Conservation (phyloP, 306 rosid species). For the Quercus aquifolioides region DNA sequence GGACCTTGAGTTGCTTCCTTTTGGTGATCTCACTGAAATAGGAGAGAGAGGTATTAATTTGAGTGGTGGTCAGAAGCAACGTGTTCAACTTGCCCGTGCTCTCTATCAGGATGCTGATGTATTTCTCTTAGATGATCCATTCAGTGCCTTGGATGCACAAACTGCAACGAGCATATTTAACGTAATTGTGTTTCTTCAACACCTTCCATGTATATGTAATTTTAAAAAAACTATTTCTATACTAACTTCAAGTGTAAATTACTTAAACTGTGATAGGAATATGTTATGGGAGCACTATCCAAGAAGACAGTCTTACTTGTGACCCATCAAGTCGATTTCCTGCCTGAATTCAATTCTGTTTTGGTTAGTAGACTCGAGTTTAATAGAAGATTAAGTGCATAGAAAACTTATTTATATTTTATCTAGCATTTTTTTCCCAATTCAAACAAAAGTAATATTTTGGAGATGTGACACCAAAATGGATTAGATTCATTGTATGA, state of each 20-base stretch:
- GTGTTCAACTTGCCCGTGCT: slow-evolving; percentile 55
- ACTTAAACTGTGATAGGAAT: slow-evolving; percentile 31
- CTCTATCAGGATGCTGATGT: slow-evolving; percentile 52
- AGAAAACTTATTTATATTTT: not conserved
- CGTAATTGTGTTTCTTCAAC: slow-evolving; percentile 17
- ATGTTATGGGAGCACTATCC: slow-evolving; percentile 45
- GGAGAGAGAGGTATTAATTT: slow-evolving; percentile 61
- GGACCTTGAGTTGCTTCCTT: slow-evolving; percentile 60
- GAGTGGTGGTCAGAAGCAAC: slow-evolving; percentile 56
- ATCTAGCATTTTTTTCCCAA: not conserved
- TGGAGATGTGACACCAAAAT: not conserved
- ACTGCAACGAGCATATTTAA: slow-evolving; percentile 46
- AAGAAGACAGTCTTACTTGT: slow-evolving; percentile 53
- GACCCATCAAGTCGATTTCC: slow-evolving; percentile 65
- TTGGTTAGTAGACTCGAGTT: slow-evolving; percentile 32
- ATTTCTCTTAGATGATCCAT: slow-evolving; percentile 58
- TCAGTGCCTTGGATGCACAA: slow-evolving; percentile 69
- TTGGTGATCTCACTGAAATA: slow-evolving; percentile 48
- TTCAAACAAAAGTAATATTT: not conserved
- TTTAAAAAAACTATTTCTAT: not conserved
- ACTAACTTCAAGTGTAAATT: not conserved
- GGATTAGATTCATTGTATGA: no score
- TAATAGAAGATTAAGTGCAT: not conserved
- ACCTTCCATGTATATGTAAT: not conserved
- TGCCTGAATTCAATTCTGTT: slow-evolving; percentile 44